Percentiles rank a stretch among this genome's conserved stretches.
Conservation (phyloP, 1,284 basidiomycete genomes). For the Rhodotorula sp. region DNA sequence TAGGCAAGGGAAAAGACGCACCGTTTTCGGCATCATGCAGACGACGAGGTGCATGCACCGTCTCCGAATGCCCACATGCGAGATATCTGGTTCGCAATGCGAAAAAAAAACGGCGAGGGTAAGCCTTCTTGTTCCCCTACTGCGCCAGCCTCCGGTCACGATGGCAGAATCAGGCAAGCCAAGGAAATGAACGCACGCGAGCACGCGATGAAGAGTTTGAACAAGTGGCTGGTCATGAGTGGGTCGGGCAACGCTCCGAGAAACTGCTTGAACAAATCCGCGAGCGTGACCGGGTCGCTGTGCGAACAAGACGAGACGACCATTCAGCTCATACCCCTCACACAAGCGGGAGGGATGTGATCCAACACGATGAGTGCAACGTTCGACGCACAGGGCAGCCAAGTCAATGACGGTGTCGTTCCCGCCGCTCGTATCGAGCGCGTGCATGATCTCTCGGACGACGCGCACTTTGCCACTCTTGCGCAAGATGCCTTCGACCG, state of each 20-base stretch:
- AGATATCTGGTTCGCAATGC: constrained; percentile 19
- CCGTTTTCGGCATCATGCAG: constrained; percentile 32
- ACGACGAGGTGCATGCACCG: constrained; percentile 35
- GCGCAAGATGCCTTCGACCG: constrained; percentile 27
- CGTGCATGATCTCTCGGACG: constrained; percentile 18
- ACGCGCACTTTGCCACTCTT: constrained; percentile 16
- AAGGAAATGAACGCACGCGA: constrained; percentile 12
- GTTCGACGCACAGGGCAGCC: constrained; percentile 9
- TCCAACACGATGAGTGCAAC: not conserved
- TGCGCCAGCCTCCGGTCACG: too few species aligned
- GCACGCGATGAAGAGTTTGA: constrained; percentile 31
- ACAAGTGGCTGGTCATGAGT: constrained; percentile 24
- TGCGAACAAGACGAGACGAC: not conserved
- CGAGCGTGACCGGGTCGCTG: constrained; percentile 36
- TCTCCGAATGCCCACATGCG: constrained; percentile 12
- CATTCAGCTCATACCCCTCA: too few species aligned
- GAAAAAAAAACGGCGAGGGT: not conserved
- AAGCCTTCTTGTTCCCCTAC: too few species aligned
- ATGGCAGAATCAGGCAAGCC: not conserved
- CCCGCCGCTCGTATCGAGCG: constrained; percentile 24
- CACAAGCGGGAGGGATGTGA: not conserved
- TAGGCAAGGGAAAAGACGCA: not conserved
- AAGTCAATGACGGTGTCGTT: constrained; percentile 23
- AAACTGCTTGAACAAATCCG: constrained; percentile 25
- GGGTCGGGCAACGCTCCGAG: constrained; percentile 26